phyloP scores from a whole-genome alignment of 495 filamentous ascomycete species.

The Xylaria flabelliformis region DNA sequence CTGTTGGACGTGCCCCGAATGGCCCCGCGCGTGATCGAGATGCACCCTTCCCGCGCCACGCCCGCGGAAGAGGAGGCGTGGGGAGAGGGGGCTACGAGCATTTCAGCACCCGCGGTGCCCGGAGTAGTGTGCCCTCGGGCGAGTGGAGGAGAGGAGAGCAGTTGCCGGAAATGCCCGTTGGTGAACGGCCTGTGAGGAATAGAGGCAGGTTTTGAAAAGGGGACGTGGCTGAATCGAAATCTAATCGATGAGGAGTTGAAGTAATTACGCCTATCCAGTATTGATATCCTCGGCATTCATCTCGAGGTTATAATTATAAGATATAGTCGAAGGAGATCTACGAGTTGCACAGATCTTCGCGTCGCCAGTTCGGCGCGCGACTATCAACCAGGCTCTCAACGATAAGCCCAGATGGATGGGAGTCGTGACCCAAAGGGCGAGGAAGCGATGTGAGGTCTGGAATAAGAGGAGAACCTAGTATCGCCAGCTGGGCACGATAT shows the following conservation, averaged over 20 bases:
- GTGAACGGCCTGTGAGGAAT: constrained; percentile 31
- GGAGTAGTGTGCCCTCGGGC: constrained; percentile 54
- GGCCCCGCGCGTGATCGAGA: constrained; percentile 39
- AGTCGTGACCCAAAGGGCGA: background rate
- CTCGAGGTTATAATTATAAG: background rate
- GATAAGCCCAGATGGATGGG: background rate
- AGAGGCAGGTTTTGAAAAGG: constrained; percentile 22
- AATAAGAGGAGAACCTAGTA: background rate
- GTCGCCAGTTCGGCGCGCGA: background rate
- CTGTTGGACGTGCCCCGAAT: constrained; percentile 49
- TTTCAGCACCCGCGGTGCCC: constrained; percentile 26
- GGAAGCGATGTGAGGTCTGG: background rate
- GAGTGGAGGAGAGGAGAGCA: constrained; percentile 67
- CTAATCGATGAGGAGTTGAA: background rate
- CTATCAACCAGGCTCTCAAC: background rate
- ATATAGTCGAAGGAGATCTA: background rate
- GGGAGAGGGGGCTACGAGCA: constrained; percentile 34
- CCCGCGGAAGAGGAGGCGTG: constrained; percentile 45
- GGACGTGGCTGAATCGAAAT: background rate
- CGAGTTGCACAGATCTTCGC: background rate
- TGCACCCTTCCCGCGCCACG: constrained; percentile 26
- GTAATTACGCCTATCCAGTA: background rate
- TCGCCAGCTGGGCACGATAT: background rate
- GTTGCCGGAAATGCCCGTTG: constrained; percentile 50
- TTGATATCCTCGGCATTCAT: background rate